Base-by-base conservation (phyloP, 495 filamentous ascomycete genomes). In the Rusavskia elegans region DNA sequence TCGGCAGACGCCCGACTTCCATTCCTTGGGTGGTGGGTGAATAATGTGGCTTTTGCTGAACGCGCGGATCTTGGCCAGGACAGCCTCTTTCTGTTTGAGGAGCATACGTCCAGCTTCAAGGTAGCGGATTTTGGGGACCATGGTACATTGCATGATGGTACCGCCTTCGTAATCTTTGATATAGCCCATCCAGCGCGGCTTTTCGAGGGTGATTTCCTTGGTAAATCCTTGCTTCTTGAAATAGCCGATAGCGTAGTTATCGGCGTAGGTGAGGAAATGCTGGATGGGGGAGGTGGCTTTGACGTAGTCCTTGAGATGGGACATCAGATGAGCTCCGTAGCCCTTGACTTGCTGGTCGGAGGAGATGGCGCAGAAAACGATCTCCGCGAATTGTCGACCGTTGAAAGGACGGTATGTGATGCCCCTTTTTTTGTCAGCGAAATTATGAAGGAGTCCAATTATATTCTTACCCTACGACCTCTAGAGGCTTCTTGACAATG, bases 141-240 rank as follows among this genome's bases (percentile, higher is more conserved):
- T 97, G 45, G 84, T 84, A 65, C 92, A 98, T 68, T 98, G 92
- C 92, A 98, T 98, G 57, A 98, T 95, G 0, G 92, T 98, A 41
- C 92, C 92, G 29, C 92, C 92, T 69, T 98, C 92, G 66, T 98
- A 98, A 66, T 98, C 92, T 67, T 98, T 98, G 66, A 98, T 98
- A 63, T 96, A 98, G 29, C 92, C 92, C 93, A 97, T 98, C 92
- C 92, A 98, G 17, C 86, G 81, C 8, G 82, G 78, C 61, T 80
- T 84, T 42, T 89, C 86, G 1, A 98, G 78, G 0, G 88, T 95
- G 58, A 98, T 97, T 56, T 98, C 89, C 64, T 98, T 98, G 0
- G 93, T 97, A 59, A 98, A 98, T 0, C 92, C 92, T 66, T 98
- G 92, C 66, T 98, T 98, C 65, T 97, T 94, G 71, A 98, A 98